These are phyloP conservation scores for Cladophialophora psammophila DNA, from an alignment of 2,329 filamentous ascomycete species.

Conservation along the genomic window DNA sequence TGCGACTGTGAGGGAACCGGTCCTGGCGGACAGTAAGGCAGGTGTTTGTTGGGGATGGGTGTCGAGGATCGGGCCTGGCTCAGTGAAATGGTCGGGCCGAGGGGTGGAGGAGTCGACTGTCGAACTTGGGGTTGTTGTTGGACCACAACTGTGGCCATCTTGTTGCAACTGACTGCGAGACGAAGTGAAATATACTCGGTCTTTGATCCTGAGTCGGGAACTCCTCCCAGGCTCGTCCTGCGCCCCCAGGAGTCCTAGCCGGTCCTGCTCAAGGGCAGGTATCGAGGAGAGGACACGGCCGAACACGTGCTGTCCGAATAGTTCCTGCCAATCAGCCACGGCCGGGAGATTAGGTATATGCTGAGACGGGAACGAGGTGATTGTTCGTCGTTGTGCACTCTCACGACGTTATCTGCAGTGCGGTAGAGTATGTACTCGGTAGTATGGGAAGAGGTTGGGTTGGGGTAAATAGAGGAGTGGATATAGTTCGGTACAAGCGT, in stretches of 20 bases:
- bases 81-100: constrained; percentile 62
- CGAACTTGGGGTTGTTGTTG: constrained; percentile 52
- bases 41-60: constrained; percentile 84
- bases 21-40: constrained; percentile 87
- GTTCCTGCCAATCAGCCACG: background rate
- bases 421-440: too few relatives aligned
- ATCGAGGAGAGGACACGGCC: background rate
- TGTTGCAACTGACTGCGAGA: background rate
- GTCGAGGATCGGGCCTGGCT: constrained; percentile 65
- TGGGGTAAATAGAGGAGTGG: background rate
- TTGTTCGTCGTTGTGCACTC: background rate
- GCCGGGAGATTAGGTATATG: background rate
- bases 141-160: constrained; percentile 57
- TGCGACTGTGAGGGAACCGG: constrained; percentile 58
- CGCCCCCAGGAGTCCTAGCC: constrained; percentile 36
- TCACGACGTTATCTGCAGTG: background rate
- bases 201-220: background rate
- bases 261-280: constrained; percentile 24
- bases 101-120: constrained; percentile 55
- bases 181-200: background rate
- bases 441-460: background rate
- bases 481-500: background rate
- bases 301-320: background rate
- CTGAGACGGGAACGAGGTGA: background rate
- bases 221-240: constrained; percentile 34